Conservation (phyloP, 2,329 filamentous ascomycete genomes). For the Trichoderma aggressivum region DNA sequence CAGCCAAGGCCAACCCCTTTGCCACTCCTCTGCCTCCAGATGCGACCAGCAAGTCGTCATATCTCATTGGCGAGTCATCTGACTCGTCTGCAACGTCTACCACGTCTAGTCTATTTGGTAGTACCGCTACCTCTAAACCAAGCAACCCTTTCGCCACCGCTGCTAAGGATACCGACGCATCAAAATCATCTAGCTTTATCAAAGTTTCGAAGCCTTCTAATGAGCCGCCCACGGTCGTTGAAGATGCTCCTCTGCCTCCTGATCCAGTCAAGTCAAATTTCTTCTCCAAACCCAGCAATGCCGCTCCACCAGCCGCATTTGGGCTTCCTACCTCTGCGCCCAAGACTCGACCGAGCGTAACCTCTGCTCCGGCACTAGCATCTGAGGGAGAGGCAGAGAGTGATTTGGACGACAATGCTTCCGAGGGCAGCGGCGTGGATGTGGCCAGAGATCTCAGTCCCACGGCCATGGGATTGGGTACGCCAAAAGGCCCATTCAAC, state of each 20-base stretch:
- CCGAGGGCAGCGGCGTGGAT: slow-evolving; percentile 61
- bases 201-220: slow-evolving; percentile 26
- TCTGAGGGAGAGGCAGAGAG: slow-evolving; percentile 41
- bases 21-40: slow-evolving; percentile 52
- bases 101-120: slow-evolving; percentile 29
- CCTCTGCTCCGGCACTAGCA: slow-evolving; percentile 38
- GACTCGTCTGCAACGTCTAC: slow-evolving; percentile 49
- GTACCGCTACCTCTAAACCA: slow-evolving; percentile 28
- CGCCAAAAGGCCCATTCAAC: slow-evolving; percentile 56
- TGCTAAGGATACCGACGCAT: slow-evolving; percentile 22
- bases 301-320: slow-evolving; percentile 41
- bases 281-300: slow-evolving; percentile 33
- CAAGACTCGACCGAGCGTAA: slow-evolving; percentile 32
- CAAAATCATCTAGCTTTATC: slow-evolving; percentile 36
- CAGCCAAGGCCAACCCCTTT: slow-evolving; percentile 38
- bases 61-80: slow-evolving; percentile 48
- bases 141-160: slow-evolving; percentile 40
- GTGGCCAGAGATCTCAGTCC: slow-evolving; percentile 62
- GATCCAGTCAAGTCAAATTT: slow-evolving; percentile 34
- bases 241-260: slow-evolving; percentile 42
- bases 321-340: slow-evolving; percentile 32
- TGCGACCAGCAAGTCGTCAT: slow-evolving; percentile 51
- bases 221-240: slow-evolving; percentile 21
- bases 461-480: slow-evolving; percentile 39
- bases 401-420: slow-evolving; percentile 42